Percentiles rank a stretch among this genome's conserved stretches.
phyloP scores from a whole-genome alignment of 345 rosid species.

The Camelina hispida region DNA sequence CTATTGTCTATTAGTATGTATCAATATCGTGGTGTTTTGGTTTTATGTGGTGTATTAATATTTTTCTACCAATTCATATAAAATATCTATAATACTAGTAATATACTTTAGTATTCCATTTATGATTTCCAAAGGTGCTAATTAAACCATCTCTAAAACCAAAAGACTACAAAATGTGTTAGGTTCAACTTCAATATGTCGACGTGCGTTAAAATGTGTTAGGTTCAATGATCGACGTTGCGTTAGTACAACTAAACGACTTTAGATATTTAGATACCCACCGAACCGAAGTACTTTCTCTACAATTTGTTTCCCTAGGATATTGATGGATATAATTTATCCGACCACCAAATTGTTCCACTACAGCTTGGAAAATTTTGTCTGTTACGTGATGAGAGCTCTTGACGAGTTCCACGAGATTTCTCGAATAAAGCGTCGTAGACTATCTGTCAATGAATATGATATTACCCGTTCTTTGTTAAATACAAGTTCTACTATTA shows the following conservation, averaged over 20 bases:
- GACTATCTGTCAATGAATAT: conserved; percentile 5
- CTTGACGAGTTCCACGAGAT: conserved; percentile 8
- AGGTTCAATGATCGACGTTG: conserved; percentile 2
- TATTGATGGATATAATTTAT: not conserved
- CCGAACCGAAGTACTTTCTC: conserved; percentile 1
- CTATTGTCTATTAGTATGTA: not conserved
- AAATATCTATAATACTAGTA: not conserved
- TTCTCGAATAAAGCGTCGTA: not conserved
- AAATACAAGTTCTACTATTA: not conserved
- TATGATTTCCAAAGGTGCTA: not conserved
- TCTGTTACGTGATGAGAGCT: conserved; percentile 2
- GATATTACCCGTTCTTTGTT: conserved; percentile 18
- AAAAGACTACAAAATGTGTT: not conserved
- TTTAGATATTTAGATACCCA: not conserved
- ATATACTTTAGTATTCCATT: not conserved
- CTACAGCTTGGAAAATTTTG: conserved; percentile 24
- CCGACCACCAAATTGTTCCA: conserved; percentile 23
- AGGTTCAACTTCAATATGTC: not conserved
- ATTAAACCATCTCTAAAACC: not conserved
- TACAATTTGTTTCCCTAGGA: not conserved
- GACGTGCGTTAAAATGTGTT: not conserved
- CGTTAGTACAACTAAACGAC: too few relatives aligned
- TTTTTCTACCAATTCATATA: not conserved
- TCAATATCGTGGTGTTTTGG: not conserved
- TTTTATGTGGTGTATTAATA: not conserved